Conservation (phyloP, 441 rosid species). For the Metrosideros polymorpha region DNA sequence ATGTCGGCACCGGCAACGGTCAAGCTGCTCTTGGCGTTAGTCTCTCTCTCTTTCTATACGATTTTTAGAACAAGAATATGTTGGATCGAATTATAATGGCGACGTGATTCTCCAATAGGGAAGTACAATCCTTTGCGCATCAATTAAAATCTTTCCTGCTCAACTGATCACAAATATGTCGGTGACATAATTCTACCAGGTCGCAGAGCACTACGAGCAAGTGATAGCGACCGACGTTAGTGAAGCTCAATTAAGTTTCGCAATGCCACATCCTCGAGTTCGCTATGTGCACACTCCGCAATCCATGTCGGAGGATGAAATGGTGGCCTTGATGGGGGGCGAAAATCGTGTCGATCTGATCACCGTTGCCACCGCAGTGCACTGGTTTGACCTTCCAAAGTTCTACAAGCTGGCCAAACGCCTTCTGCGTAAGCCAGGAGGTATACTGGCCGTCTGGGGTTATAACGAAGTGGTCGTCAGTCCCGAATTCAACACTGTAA, state of each 20-base stretch:
- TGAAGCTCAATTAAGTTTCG: constrained; percentile 28
- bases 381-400: constrained; percentile 54
- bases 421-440: constrained; percentile 49
- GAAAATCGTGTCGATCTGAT: constrained; percentile 49
- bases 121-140: neutral
- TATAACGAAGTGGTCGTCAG: constrained; percentile 32
- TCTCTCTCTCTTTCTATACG: neutral
- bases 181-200: constrained; percentile 5
- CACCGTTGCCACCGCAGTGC: constrained; percentile 51
- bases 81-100: neutral
- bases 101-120: neutral
- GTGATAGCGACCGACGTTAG: constrained; percentile 52
- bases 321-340: constrained; percentile 34
- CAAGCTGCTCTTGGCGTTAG: constrained; percentile 53
- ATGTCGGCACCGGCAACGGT: constrained; percentile 56
- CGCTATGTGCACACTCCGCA: constrained; percentile 33
- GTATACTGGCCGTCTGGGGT: constrained; percentile 56
- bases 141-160: neutral
- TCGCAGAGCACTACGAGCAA: constrained; percentile 40
- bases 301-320: constrained; percentile 35
- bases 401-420: constrained; percentile 39
- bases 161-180: neutral
- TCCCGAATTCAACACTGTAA: constrained; percentile 32
- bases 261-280: constrained; percentile 27
- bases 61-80: neutral